Evolutionary conservation across 352 stramenopile genomes (phyloP), one percentile per base, ranked within the genome.

Genomic region (Globisporangium alternatum): DNA sequence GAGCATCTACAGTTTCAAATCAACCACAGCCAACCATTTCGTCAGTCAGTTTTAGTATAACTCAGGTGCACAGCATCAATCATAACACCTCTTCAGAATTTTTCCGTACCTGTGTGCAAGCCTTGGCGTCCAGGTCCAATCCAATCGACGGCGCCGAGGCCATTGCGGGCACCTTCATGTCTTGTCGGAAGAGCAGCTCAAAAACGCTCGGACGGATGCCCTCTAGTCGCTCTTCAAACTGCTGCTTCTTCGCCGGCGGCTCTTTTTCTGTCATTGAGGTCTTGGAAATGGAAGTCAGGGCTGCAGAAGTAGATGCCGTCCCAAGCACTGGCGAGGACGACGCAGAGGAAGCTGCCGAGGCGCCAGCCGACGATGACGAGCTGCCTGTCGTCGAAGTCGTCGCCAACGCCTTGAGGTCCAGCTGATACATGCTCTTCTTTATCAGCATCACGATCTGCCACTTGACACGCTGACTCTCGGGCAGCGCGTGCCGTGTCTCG

Each of bases 381-480:
- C 25, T 35, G 25, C 19, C 48, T 31, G n/a, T 41, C 22, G 49
- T 45, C 35, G 53, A 31, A 41, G 62, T 22, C 44, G 69, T 66
- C 1, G 52, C 65, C 19, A 77, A 63, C 2, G 74, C 60, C 64
- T 86, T 86, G 19, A 86, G 71, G 55, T 88, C 81, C 39, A 92
- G 56, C 37, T 88, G 62, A 17, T 86, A 70, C 63, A 92, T 83
- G 35, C 74, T 83, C 53, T 85, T 84, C 56, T 85, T 77, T 65
- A 92, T 81, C 33, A 77, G 64, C 28, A 70, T 75, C 33, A 90
- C 74, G 41, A 90, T 60, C 47, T 90, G 80, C 69, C 71, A 78
- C 63, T 86, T 90, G 41, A 92, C 68, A 7, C 83, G 76, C 49
- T 88, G 77, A 17, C 76, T 79, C 66, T 92, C 83, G 22, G 82